Percentiles rank a stretch among this genome's conserved stretches.
Evolutionary conservation across 345 rosid genomes (phyloP).

Genomic region (Syzygium aqueum): DNA sequence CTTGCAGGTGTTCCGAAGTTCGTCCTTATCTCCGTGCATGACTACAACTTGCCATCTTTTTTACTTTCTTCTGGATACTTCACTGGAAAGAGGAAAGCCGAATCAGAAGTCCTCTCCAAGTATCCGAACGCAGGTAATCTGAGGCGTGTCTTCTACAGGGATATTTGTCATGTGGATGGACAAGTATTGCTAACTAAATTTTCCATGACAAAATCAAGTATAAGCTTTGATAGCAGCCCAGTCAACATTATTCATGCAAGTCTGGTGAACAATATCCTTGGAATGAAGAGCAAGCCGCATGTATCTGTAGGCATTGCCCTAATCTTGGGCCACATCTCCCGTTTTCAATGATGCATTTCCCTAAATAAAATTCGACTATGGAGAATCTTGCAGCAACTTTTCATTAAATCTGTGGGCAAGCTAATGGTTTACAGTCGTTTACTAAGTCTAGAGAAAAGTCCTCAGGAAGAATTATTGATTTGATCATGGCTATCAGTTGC

Average conservation of each 20-base stretch:
- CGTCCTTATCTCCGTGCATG: slow-evolving; percentile 76
- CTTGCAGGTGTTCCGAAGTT: slow-evolving; percentile 74
- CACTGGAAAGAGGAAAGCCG: slow-evolving; percentile 83
- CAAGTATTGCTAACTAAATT: neutral
- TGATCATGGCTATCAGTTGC: neutral
- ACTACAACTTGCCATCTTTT: slow-evolving; percentile 87
- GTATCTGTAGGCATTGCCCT: neutral
- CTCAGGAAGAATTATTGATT: neutral
- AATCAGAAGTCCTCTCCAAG: slow-evolving; percentile 80
- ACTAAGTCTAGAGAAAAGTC: neutral
- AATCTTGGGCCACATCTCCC: neutral
- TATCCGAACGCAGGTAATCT: slow-evolving; percentile 73
- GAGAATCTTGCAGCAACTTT: neutral
- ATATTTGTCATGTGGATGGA: neutral
- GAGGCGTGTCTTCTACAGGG: neutral
- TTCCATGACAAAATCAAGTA: neutral
- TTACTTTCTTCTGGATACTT: slow-evolving; percentile 70
- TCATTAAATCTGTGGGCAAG: neutral
- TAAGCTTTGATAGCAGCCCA: neutral
- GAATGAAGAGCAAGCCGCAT: neutral
- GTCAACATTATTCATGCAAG: neutral
- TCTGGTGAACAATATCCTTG: neutral
- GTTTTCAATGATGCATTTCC: neutral
- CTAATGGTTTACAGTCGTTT: neutral
- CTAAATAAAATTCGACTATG: neutral